phyloP scores from a whole-genome alignment of 2,329 filamentous ascomycete species.

The Hortaea werneckii region DNA sequence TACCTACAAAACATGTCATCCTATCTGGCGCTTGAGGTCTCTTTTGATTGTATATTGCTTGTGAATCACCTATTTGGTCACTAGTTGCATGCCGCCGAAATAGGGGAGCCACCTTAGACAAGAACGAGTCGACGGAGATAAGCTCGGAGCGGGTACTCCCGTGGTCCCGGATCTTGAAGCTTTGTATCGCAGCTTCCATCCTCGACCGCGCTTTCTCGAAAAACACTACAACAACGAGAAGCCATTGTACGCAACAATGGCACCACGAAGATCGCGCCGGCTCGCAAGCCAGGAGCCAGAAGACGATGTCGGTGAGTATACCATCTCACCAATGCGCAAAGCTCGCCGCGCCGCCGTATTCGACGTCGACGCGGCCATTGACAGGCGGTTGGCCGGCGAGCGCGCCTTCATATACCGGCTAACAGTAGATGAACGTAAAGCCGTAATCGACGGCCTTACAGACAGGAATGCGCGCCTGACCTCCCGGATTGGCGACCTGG shows the following conservation, averaged over 20 bases:
- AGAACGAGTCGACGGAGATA: too few relatives aligned
- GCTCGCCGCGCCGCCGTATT: not conserved
- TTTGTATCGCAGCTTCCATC: too few relatives aligned
- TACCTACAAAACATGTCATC: too few relatives aligned
- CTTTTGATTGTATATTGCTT: too few relatives aligned
- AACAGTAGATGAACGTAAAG: constrained; percentile 1
- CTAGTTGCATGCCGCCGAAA: too few relatives aligned
- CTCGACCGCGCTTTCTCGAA: too few relatives aligned
- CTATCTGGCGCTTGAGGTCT: too few relatives aligned
- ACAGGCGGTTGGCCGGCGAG: not conserved
- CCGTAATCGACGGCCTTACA: constrained; percentile 1
- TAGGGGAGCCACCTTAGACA: too few relatives aligned
- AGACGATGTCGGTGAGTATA: not conserved
- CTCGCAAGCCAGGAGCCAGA: not conserved
- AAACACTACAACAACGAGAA: too few relatives aligned
- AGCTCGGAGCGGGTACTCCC: too few relatives aligned
- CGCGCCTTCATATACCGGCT: not conserved
- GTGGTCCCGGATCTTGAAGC: too few relatives aligned
- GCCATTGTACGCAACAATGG: not conserved
- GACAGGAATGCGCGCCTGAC: not conserved
- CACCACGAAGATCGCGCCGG: not conserved
- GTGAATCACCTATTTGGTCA: too few relatives aligned
- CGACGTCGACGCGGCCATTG: not conserved
- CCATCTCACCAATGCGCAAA: not conserved
- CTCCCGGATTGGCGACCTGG: not conserved